Base-by-base conservation (phyloP, 352 stramenopile species). In the Globisporangium echinulatum region DNA sequence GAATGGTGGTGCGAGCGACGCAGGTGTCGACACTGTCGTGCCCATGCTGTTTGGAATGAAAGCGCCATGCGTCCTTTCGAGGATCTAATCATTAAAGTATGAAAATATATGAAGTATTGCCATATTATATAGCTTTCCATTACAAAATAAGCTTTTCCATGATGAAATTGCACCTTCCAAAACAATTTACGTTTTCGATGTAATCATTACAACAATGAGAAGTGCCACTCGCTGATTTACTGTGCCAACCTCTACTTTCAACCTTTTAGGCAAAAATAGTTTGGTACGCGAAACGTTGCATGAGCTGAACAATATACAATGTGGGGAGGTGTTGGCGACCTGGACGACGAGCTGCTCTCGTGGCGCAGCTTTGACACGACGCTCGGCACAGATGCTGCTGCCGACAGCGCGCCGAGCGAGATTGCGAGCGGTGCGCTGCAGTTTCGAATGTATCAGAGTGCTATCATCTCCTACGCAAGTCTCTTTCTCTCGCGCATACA, bases 1-100 rank as follows among this genome's bases (percentile, higher is more conserved):
- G 56, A 90, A 90, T 13, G 75, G 52, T 1, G 72, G 54, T 37
- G 64, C 59, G 48, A 90, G 49, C 2, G 69, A 66, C 53, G 74
- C 67, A 8, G 74, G 58, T 43, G 71, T 74, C 43, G 74, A 83
- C 25, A 64, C 37, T 9, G 68, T 77, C 2, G 75, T 75, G 57
- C 80, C 80, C 80, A 90, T 88, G 42, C 5, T 50, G 46, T n/a
- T 50, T 17, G 14, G 25, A 33, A 33, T 33, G 25, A 33, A 33
- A 17, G 43, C 6, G 42, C n/a, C 42, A 6, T 7, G 43, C 11
- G 43, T 48, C 43, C 5, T 48, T 48, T 48, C 43, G 43, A 48
- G 43, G 13, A 7, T 15, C n/a, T 17, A 13, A 43, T 43, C 39
- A 15, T n/a, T 47, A 2, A 47, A 47, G 25, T 33, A 33, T 33